A percentile compares a stretch with the other conserved stretches of the same genome.
These are phyloP conservation scores for Diaporthe sp. DNA, from an alignment of 2,329 filamentous ascomycete genomes.

Conservation along the genomic window DNA sequence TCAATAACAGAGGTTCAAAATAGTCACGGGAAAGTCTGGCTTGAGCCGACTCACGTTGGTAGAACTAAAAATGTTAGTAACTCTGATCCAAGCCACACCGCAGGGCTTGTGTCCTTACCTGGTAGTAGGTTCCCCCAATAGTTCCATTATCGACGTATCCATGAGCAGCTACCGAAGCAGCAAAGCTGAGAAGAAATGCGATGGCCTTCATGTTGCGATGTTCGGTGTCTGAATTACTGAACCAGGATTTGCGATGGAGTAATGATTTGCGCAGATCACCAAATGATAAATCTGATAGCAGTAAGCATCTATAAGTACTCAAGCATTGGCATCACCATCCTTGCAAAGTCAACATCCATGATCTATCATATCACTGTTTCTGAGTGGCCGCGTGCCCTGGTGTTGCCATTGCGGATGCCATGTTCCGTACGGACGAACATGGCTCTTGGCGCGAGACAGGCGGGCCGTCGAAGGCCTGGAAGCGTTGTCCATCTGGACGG, in stretches of 20 bases:
- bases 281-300: not conserved
- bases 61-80: slow-evolving; percentile 26
- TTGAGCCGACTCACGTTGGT: slow-evolving; percentile 31
- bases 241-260: not conserved
- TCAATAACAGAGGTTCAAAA: not conserved
- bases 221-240: not conserved
- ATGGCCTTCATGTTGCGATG: slow-evolving; percentile 22
- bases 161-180: slow-evolving; percentile 26
- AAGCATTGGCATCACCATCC: not conserved
- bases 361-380: not conserved
- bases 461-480: not conserved
- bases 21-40: not conserved
- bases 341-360: not conserved
- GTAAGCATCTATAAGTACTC: slow-evolving; percentile 19
- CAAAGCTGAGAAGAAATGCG: slow-evolving; percentile 11
- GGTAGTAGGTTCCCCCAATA: slow-evolving; percentile 29
- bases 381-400: not conserved
- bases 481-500: slow-evolving; percentile 18
- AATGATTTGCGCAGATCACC: not conserved
- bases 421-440: slow-evolving; percentile 20
- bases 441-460: slow-evolving; percentile 28
- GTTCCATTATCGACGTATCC: slow-evolving; percentile 37
- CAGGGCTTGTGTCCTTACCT: slow-evolving; percentile 7
- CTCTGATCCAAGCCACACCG: not conserved
- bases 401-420: slow-evolving; percentile 8